Base-by-base conservation (phyloP, 73 alveolate genomes). In the Halteria grandinella region DNA sequence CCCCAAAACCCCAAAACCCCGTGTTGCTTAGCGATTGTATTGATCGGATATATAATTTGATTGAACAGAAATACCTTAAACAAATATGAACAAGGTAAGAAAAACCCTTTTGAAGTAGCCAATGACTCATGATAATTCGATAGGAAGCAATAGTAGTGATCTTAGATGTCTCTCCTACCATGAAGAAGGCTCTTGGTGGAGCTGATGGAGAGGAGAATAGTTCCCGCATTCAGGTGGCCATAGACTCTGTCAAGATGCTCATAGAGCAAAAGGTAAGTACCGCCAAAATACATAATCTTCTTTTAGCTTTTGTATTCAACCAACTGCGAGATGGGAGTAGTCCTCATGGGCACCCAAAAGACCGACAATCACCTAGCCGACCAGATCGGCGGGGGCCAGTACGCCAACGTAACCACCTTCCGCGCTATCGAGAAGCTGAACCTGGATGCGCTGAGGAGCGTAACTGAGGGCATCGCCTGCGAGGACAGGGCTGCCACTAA, bases 101-200 rank as follows among this genome's bases (percentile, higher is more conserved):
- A 5, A 11, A 5, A 36, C 47, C 5, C 47, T 7, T 11, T 7
- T 5, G n/a, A 36, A 36, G 5, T 36, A 7, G 11, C 47, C 11
- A 36, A 36, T 11, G 5, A 36, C 11, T 36, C n/a, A 36, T 7
- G 5, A 7, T 5, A 11, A 15, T 40, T 47, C 48, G 18, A 2
- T 50, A 87, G 85, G 94, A 89, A 80, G 97, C 97, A 24, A 74
- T 90, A 7, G 89, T 86, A 29, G 86, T 89, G 55, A 74, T 89
- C 25, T 31, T 89, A 43, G 97, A 89, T 86, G 91, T 89, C 37
- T 80, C 93, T 23, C 53, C 81, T 32, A 69, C 97, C 11, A 89
- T 89, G 97, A 33, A 69, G 23, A 27, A 79, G 37, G 23, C 28
- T 2, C 55, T 72, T 23, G 57, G 78, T 28, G 54, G 39, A 32